Base-by-base conservation (phyloP, 179 eudicot species). In the Sideroxylon spinosum region DNA sequence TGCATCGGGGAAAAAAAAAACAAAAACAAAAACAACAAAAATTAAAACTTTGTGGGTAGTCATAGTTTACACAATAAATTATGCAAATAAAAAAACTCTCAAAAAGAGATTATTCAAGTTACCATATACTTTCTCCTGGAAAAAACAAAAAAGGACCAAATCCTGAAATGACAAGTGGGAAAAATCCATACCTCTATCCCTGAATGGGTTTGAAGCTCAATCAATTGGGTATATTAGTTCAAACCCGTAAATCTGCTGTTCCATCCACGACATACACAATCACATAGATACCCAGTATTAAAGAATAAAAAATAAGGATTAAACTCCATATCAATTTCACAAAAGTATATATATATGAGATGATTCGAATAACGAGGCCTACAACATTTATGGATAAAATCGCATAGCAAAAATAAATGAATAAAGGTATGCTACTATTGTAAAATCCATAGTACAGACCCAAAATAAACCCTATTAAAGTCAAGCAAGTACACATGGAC, bases 171-270 rank as follows among this genome's bases (percentile, higher is more conserved):
- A 37, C 44, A 37, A 37, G 44, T 37, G 44, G 44, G 44, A 37
- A 37, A 6, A 37, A 37, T 37, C 44, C 44, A 3, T 56, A 93
- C 98, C 97, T 85, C 81, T 86, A 82, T 89, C 92, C 86, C 86
- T 93, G 86, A 85, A 88, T 53, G 74, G 89, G 74, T 82, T 86
- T 92, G 78, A 77, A 93, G 89, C 71, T 92, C 86, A 13, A 95
- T 90, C 84, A 93, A 78, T 84, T 93, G 90, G 76, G 89, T 91
- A 84, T 93, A n/a, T n/a, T n/a, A 93, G 80, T 92, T 93, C 7
- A 81, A 48, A 80, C 89, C 86, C 19, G 98, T 92, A 75, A 84
- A 89, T 19, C 97, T 95, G 78, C 98, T 93, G 88, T 77, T 72
- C 79, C 81, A 78, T 23, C 29, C 72, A 79, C 80, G 3, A 73